Evolutionary conservation across 176 grass and related monocot genomes (phyloP).

Genomic region (Elaeis guineensis): DNA sequence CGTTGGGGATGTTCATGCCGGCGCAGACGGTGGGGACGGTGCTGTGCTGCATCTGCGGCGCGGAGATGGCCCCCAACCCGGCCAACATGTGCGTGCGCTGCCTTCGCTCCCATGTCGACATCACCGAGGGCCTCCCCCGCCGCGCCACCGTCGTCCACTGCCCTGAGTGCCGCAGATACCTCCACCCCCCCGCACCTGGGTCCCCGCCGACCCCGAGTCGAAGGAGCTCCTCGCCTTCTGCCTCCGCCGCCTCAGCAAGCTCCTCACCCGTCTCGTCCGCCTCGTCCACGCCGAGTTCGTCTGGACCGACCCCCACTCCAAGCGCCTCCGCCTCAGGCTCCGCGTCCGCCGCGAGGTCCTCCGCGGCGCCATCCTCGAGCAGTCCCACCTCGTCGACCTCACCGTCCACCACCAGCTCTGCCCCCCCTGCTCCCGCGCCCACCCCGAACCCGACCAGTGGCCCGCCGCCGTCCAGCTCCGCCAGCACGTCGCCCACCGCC

Average conservation of each 20-base stretch:
- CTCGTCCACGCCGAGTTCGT: conserved; percentile 73
- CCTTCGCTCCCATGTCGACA: conserved; percentile 61
- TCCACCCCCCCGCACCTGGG: conserved; percentile 51
- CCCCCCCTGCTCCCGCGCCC: conserved; percentile 42
- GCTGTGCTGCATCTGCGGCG: conserved; percentile 87
- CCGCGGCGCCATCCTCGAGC: conserved; percentile 66
- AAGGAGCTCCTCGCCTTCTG: conserved; percentile 77
- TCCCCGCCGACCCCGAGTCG: conserved; percentile 58
- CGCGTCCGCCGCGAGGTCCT: conserved; percentile 73
- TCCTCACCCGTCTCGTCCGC: conserved; percentile 48
- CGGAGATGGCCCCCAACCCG: conserved; percentile 63
- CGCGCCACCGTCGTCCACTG: conserved; percentile 54
- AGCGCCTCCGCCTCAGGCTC: conserved; percentile 82
- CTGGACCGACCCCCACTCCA: conserved; percentile 94
- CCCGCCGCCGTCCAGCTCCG: conserved; percentile 62
- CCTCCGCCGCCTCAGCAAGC: conserved; percentile 50
- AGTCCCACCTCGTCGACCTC: conserved; percentile 65
- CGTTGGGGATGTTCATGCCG: conserved; percentile 70
- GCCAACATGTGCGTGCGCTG: conserved; percentile 95
- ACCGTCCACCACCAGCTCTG: conserved; percentile 76
- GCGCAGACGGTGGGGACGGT: conserved; percentile 69
- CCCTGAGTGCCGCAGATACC: conserved; percentile 53
- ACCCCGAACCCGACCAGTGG: conserved; percentile 82
- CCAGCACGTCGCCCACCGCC: conserved; percentile 70
- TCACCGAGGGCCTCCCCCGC: conserved; percentile 55